Conservation (phyloP, 2,329 filamentous ascomycete genomes). For the Colletotrichum caudatum region DNA sequence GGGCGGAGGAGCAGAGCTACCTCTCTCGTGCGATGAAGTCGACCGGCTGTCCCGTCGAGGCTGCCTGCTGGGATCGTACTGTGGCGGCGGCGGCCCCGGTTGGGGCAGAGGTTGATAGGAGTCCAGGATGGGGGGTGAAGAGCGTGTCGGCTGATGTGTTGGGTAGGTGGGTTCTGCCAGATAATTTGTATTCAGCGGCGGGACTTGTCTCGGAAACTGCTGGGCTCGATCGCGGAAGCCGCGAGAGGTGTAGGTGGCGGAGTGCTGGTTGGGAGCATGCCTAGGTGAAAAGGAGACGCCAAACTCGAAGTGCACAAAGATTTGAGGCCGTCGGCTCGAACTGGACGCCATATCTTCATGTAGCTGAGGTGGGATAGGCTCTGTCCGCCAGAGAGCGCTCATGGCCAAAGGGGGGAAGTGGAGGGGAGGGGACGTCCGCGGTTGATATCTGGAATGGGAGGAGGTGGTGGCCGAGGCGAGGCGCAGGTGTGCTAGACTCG, state of each 20-base stretch:
- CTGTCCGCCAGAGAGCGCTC: constrained; percentile 42
- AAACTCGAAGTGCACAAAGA: constrained; percentile 65
- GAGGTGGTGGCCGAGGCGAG: constrained; percentile 13
- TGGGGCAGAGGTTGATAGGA: constrained; percentile 40
- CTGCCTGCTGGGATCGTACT: constrained; percentile 29
- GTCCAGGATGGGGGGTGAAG: constrained; percentile 39
- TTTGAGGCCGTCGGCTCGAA: constrained; percentile 53
- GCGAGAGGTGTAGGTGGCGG: constrained; percentile 61
- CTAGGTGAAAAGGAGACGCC: constrained; percentile 63
- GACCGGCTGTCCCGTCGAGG: constrained; percentile 42
- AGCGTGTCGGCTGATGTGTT: constrained; percentile 38
- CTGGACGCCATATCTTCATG: constrained; percentile 46
- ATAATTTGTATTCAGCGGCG: constrained; percentile 60
- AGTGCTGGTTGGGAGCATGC: constrained; percentile 57
- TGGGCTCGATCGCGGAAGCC: constrained; percentile 56
- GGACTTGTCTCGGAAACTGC: constrained; percentile 59
- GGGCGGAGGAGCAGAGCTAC: constrained; percentile 62
- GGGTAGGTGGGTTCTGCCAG: constrained; percentile 44
- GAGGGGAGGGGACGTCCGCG: constrained; percentile 16
- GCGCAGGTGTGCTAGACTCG: constrained; percentile 23
- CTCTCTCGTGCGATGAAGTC: constrained; percentile 56
- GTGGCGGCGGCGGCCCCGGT: constrained; percentile 27
- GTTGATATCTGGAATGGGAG: constrained; percentile 32
- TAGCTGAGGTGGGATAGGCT: constrained; percentile 44
- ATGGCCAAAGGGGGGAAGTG: constrained; percentile 40